Evolutionary conservation across 2,329 filamentous ascomycete genomes (phyloP), one percentile per base, ranked within the genome.

Genomic region (Clonostachys rosea): DNA sequence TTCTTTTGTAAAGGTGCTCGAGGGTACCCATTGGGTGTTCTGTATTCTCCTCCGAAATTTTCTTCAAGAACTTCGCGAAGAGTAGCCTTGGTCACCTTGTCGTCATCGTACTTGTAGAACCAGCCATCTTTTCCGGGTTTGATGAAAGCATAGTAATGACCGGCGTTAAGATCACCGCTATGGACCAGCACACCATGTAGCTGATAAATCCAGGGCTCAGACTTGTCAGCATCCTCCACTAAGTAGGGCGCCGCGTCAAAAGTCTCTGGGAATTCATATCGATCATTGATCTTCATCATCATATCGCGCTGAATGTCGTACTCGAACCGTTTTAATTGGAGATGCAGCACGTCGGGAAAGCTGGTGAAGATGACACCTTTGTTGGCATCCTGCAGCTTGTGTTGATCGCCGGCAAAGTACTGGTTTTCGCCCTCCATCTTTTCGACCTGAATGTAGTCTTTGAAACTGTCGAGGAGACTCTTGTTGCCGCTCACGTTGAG

Each of bases 201-300:
- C 64, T 95, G 88, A 67, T 99, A 99, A 40, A 83, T 78, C 83
- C 91, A 97, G 2, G 91, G 75, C 62, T 97, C 91, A 1, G 90
- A 94, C 62, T 76, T 87, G 63, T 96, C 91, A 24, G 90, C 89
- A 50, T 89, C 85, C 20, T 90, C 85, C 12, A 90, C 87, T 17
- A 99, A 81, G 62, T 94, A 99, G 1, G 91, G 91, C 1, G 88
- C 76, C 7, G 91, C 89, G 61, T 95, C 89, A 59, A 91, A 90
- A 48, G 81, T 71, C 50, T 95, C 89, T 2, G 89, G 90, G 55
- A 94, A 95, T 59, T 95, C 90, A 69, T 94, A 92, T 48, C 89
- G 84, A 58, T 95, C 90, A 59, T 95, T 95, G 63, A 99, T 91
- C 71, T 99, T 99, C 87, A 95, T 96, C 89, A 97, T 96, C 53